These are phyloP conservation scores for Lecanicillium sp. DNA, from an alignment of 2,329 filamentous ascomycete genomes.

Conservation along the genomic window DNA sequence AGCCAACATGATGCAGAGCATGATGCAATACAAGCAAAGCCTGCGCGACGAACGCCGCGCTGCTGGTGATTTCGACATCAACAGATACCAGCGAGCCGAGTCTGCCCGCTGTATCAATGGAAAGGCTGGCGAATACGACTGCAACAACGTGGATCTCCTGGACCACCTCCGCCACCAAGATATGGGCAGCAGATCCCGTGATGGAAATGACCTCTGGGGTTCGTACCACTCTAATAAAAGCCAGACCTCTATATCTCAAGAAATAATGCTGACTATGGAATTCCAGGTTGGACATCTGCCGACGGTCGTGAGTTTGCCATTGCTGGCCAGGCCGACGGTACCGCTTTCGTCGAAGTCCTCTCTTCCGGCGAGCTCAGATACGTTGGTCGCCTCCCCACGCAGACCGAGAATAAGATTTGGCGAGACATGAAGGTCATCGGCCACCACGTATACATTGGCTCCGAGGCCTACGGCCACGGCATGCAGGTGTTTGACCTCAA, in stretches of 20 bases:
- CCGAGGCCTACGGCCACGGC: conserved; percentile 39
- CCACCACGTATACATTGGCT: conserved; percentile 27
- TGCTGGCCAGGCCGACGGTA: conserved; percentile 37
- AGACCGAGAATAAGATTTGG: conserved; percentile 26
- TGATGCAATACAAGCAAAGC: neutral
- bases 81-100: conserved; percentile 7
- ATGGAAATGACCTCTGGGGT: conserved; percentile 27
- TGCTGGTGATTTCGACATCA: conserved; percentile 8
- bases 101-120: conserved; percentile 18
- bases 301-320: conserved; percentile 35
- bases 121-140: conserved; percentile 23
- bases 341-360: conserved; percentile 36
- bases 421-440: conserved; percentile 31
- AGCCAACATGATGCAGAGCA: neutral
- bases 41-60: neutral
- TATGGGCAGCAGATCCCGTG: conserved; percentile 23
- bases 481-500: conserved; percentile 57
- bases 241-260: too few species aligned
- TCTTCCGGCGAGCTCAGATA: conserved; percentile 32
- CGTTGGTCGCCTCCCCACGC: conserved; percentile 34
- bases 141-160: conserved; percentile 26
- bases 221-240: neutral
- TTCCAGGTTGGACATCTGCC: conserved; percentile 10
- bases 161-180: conserved; percentile 27
- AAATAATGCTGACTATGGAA: neutral